These are phyloP conservation scores for Eucalyptus pauciflora DNA, from an alignment of 345 rosid species.

Conservation along the genomic window DNA sequence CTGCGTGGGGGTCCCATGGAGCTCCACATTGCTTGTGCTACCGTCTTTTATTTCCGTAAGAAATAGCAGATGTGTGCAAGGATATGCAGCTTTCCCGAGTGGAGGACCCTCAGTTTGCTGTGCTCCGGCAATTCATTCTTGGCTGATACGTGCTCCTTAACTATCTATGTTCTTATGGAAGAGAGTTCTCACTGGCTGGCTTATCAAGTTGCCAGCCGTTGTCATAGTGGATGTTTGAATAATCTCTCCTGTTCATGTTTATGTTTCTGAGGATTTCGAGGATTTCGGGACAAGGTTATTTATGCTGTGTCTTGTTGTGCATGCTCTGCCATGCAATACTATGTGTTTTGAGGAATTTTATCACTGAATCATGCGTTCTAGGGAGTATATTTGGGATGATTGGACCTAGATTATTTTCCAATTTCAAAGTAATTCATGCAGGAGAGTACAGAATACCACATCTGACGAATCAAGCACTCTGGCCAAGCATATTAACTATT, in stretches of 20 bases:
- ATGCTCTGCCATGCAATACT: neutral
- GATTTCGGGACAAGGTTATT: neutral
- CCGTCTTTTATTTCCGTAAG: neutral
- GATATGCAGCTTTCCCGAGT: neutral
- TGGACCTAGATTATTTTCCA: neutral
- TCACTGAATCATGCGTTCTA: neutral
- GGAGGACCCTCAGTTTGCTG: neutral
- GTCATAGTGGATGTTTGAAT: neutral
- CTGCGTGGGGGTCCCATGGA: neutral
- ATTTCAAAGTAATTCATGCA: neutral
- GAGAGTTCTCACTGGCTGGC: neutral
- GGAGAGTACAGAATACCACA: neutral
- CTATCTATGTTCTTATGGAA: neutral
- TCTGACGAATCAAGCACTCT: neutral
- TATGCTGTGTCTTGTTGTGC: neutral
- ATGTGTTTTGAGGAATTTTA: neutral
- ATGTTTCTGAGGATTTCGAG: neutral
- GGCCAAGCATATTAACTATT: neutral
- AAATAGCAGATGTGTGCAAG: neutral
- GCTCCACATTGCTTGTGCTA: neutral
- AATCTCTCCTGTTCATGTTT: neutral
- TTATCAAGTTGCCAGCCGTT: neutral
- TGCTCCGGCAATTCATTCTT: slow-evolving; percentile 68
- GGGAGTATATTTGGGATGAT: neutral
- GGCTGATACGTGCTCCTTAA: slow-evolving; percentile 30